A percentile compares a stretch with the other conserved stretches of the same genome.
These are phyloP conservation scores for Iris macrosiphon DNA, from an alignment of 106 monocot genomes.

Conservation along the genomic window DNA sequence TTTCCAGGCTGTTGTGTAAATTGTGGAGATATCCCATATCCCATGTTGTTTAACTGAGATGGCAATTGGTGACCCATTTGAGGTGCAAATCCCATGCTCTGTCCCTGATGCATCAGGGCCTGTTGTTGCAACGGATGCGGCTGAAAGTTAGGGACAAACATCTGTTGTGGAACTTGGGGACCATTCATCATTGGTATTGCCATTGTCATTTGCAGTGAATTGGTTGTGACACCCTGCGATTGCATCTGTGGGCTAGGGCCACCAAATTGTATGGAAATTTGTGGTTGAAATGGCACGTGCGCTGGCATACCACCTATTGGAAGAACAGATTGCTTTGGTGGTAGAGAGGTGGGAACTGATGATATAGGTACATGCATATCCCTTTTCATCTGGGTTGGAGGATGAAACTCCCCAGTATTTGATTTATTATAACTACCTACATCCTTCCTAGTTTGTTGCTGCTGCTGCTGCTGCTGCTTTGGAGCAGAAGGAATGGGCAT, in stretches of 20 bases:
- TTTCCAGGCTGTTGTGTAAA: conserved; percentile 31
- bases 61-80: conserved; percentile 55
- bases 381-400: conserved; percentile 27
- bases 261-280: conserved; percentile 54
- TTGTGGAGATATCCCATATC: conserved; percentile 35
- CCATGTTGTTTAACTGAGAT: conserved; percentile 41
- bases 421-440: conserved; percentile 16
- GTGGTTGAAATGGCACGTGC: conserved; percentile 44
- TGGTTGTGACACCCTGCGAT: conserved; percentile 11
- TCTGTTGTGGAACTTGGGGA: conserved; percentile 46
- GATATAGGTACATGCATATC: conserved; percentile 21
- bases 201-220: conserved; percentile 52
- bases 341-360: conserved; percentile 2
- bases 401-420: conserved; percentile 12
- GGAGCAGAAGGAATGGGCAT: conserved; percentile 18
- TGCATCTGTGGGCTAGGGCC: conserved; percentile 27
- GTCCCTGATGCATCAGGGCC: conserved; percentile 67
- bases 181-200: conserved; percentile 30
- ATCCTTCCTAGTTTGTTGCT: conserved; percentile 26
- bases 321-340: conserved; percentile 28
- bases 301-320: conserved; percentile 36
- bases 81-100: conserved; percentile 44
- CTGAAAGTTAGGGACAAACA: conserved; percentile 44
- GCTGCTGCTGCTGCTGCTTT: conserved; percentile 25
- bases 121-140: conserved; percentile 48